Conservation (phyloP, 306 rosid species). For the Fragaria ananassa region DNA sequence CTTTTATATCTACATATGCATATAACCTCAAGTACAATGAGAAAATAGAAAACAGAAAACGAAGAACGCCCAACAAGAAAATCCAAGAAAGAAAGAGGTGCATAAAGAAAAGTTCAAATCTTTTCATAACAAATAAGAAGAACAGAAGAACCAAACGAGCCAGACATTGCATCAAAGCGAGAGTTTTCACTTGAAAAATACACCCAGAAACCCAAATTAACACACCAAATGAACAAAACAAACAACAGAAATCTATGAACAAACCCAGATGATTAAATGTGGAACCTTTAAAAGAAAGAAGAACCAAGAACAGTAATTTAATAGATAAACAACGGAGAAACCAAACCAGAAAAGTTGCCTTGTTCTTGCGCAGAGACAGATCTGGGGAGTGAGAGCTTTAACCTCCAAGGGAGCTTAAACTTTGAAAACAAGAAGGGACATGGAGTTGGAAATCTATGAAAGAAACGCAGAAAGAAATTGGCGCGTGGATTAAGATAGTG, state of each 20-base stretch:
- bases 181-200: not conserved
- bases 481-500: conserved; percentile 54
- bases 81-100: conserved; percentile 9
- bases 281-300: conserved; percentile 4
- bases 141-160: not conserved
- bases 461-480: conserved; percentile 11
- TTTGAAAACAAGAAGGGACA: not conserved
- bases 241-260: not conserved
- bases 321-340: conserved; percentile 12
- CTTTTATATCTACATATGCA: not conserved
- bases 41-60: conserved; percentile 6
- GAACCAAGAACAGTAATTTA: conserved; percentile 6
- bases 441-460: not conserved
- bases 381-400: conserved; percentile 24
- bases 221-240: not conserved
- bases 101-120: not conserved
- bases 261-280: conserved; percentile 1
- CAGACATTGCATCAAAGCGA: not conserved
- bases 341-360: not conserved
- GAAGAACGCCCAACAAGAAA: not conserved
- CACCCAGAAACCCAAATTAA: not conserved
- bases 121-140: conserved; percentile 1
- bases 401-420: conserved; percentile 11
- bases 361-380: conserved; percentile 32
- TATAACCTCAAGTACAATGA: not conserved